These are phyloP conservation scores for Allomyces arbusculus DNA, from an alignment of 192 early-diverging fungal genomes.

Conservation along the genomic window DNA sequence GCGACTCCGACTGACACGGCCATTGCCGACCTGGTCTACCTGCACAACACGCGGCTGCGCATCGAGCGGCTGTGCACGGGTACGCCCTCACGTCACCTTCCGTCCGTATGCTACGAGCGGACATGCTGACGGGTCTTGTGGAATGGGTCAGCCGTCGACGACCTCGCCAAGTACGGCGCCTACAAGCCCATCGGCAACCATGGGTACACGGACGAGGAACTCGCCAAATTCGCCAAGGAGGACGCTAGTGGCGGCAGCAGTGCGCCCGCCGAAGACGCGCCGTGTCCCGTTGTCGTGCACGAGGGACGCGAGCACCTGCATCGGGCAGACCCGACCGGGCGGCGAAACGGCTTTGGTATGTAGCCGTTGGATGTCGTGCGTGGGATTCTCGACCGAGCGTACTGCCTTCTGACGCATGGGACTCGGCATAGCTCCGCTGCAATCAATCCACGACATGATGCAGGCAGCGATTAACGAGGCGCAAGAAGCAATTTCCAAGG, in stretches of 20 bases:
- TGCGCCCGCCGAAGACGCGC: too few species aligned
- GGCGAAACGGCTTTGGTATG: conserved; percentile 28
- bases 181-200: conserved; percentile 27
- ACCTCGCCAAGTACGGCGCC: conserved; percentile 27
- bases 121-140: background rate
- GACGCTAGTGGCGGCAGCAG: too few species aligned
- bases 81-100: conserved; percentile 3
- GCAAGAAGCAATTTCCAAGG: conserved; percentile 7
- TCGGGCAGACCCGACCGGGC: conserved; percentile 33
- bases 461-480: conserved; percentile 20
- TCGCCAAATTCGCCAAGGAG: conserved; percentile 18
- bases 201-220: conserved; percentile 32
- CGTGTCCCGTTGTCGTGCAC: too few species aligned
- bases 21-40: conserved; percentile 8
- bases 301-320: conserved; percentile 5
- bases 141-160: conserved; percentile 5
- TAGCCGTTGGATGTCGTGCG: too few species aligned
- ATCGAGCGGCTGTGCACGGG: conserved; percentile 18
- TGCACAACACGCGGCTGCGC: conserved; percentile 17
- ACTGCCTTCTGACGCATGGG: too few species aligned
- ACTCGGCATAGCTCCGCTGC: conserved; percentile 10
- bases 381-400: too few species aligned
- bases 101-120: background rate
- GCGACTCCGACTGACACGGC: conserved; percentile 3
- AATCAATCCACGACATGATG: conserved; percentile 17